Evolutionary conservation across 1,284 basidiomycete genomes (phyloP).

Genomic region (Boletellus sp.): DNA sequence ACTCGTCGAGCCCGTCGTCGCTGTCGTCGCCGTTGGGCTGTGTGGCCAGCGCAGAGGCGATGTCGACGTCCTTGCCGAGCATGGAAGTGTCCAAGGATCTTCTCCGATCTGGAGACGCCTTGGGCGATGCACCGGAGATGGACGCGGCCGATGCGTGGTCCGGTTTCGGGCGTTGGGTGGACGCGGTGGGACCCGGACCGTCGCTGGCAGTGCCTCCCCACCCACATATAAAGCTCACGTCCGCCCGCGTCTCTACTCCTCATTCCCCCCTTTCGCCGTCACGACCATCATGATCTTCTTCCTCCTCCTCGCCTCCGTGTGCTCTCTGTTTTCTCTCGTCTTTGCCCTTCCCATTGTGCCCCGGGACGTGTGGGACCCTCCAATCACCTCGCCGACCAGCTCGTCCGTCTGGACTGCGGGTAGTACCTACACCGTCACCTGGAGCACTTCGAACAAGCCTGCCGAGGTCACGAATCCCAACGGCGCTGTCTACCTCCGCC

Average conservation of each 20-base stretch:
- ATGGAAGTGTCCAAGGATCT: slow-evolving; percentile 18
- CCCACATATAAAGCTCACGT: slow-evolving; percentile 15
- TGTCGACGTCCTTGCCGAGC: slow-evolving; percentile 47
- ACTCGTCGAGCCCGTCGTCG: slow-evolving; percentile 56
- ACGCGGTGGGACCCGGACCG: background rate
- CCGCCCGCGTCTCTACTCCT: background rate
- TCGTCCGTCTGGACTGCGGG: slow-evolving; percentile 44
- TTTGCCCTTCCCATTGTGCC: slow-evolving; percentile 26
- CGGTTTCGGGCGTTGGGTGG: slow-evolving; percentile 8
- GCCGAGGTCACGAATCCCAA: slow-evolving; percentile 44
- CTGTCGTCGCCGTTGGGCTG: slow-evolving; percentile 15
- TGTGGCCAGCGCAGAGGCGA: slow-evolving; percentile 40
- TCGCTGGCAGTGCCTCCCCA: background rate
- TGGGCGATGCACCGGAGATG: slow-evolving; percentile 24
- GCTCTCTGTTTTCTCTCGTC: slow-evolving; percentile 24
- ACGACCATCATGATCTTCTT: slow-evolving; percentile 20
- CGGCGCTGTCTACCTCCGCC: slow-evolving; percentile 41
- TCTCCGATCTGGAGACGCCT: slow-evolving; percentile 37
- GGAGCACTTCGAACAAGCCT: slow-evolving; percentile 43
- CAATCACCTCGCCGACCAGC: slow-evolving; percentile 36
- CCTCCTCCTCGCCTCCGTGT: slow-evolving; percentile 12
- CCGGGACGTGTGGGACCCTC: slow-evolving; percentile 49
- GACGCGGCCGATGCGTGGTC: background rate
- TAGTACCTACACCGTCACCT: slow-evolving; percentile 41
- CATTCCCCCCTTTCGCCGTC: background rate